Evolutionary conservation across 345 rosid genomes (phyloP).

Genomic region (Eucalyptus victrix): DNA sequence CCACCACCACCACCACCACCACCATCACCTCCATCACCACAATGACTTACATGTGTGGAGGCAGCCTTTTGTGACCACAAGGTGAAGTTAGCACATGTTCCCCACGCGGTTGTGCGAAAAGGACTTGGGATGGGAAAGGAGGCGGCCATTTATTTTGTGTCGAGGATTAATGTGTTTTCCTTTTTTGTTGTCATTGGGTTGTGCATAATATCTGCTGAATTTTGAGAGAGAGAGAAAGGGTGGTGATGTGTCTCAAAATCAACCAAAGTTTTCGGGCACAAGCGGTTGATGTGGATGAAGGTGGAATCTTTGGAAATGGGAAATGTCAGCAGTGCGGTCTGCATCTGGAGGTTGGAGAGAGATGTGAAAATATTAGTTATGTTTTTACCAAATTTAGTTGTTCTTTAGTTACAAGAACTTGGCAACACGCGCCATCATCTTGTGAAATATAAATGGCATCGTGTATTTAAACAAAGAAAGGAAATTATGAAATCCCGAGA

Average conservation of each 20-base stretch:
- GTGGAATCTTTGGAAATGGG: not conserved
- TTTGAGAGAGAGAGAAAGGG: not conserved
- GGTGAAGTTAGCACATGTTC: not conserved
- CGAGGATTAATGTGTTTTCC: not conserved
- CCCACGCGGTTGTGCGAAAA: not conserved
- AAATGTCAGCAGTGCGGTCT: not conserved
- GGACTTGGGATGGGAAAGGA: not conserved
- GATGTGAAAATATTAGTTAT: not conserved
- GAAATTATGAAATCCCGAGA: not conserved
- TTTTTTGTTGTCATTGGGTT: not conserved
- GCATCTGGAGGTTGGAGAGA: not conserved
- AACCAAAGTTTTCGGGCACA: not conserved
- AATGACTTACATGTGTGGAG: slow-evolving; percentile 34
- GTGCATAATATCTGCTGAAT: not conserved
- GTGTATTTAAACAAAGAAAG: not conserved
- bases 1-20: not conserved
- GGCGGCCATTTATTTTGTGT: not conserved
- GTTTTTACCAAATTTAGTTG: not conserved
- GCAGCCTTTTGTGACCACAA: slow-evolving; percentile 43
- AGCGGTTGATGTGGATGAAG: not conserved
- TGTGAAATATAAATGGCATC: not conserved
- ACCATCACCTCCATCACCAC: slow-evolving; percentile 5
- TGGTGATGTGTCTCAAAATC: not conserved
- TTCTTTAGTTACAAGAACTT: not conserved
- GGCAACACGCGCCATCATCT: not conserved